phyloP scores from a whole-genome alignment of 257 asterid genomes.

The Solanum pinnatisectum region DNA sequence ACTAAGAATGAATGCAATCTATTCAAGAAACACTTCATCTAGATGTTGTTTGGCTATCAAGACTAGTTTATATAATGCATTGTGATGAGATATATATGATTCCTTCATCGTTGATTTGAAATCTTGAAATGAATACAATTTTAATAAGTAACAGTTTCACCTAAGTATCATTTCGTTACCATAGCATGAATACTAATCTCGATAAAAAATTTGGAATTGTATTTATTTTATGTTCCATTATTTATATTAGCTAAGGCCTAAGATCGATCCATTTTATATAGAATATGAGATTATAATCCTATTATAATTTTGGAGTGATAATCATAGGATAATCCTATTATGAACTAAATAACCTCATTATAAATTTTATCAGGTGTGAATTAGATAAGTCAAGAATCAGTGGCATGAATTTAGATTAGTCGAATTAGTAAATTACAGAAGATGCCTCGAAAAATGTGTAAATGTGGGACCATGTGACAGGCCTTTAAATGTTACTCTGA shows the following conservation, averaged over 20 bases:
- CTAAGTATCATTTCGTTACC: neutral
- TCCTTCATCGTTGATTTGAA: neutral
- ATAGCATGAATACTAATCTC: neutral
- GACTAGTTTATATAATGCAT: neutral
- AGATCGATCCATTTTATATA: neutral
- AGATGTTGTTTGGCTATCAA: neutral
- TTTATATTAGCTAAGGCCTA: neutral
- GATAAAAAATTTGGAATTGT: neutral
- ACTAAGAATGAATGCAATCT: neutral
- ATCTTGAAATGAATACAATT: neutral
- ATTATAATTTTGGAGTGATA: neutral
- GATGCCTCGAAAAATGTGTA: neutral
- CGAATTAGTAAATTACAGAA: neutral
- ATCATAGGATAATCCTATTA: fast-evolving
- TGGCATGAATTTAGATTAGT: neutral
- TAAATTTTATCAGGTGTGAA: fast-evolving
- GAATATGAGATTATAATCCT: neutral
- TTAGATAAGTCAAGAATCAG: neutral
- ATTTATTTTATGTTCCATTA: neutral
- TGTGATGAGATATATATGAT: neutral
- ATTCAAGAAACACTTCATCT: neutral
- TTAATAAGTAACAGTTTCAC: neutral
- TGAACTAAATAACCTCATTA: neutral
- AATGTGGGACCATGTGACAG: neutral
- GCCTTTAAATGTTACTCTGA: neutral